Conservation (phyloP, 768 basidiomycete genomes). For the Pholiota molesta region DNA sequence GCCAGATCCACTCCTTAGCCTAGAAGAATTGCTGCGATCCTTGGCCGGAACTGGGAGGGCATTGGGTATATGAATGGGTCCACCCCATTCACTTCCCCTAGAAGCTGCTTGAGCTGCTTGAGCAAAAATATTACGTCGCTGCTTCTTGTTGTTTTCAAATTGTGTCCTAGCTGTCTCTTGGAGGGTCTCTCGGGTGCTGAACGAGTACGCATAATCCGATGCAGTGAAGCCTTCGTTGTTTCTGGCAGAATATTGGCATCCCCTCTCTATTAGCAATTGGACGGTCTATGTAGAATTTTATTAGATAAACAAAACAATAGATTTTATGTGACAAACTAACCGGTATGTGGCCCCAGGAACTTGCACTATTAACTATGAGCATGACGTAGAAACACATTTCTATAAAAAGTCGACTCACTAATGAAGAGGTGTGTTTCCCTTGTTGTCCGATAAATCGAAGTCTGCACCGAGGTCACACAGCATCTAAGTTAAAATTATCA, state of each 20-base stretch:
- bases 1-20: slow-evolving; percentile 81
- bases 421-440: slow-evolving; percentile 91
- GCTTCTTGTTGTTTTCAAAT: slow-evolving; percentile 79
- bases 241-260: slow-evolving; percentile 79
- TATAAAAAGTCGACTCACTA: slow-evolving; percentile 60
- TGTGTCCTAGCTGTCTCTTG: slow-evolving; percentile 81
- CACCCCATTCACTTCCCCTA: slow-evolving; percentile 64
- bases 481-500: slow-evolving; percentile 55
- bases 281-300: slow-evolving; percentile 55
- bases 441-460: slow-evolving; percentile 85
- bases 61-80: slow-evolving; percentile 40
- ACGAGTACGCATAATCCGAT: slow-evolving; percentile 93
- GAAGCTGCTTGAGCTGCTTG: slow-evolving; percentile 78
- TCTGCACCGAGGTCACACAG: slow-evolving; percentile 91
- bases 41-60: slow-evolving; percentile 52
- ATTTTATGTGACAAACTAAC: slow-evolving; percentile 42
- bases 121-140: slow-evolving; percentile 69
- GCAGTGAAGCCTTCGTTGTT: slow-evolving; percentile 94
- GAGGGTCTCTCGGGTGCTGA: slow-evolving; percentile 71
- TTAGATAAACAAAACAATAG: background rate
- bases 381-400: slow-evolving; percentile 5
- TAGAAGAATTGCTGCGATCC: slow-evolving; percentile 43
- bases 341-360: slow-evolving; percentile 84
- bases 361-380: slow-evolving; percentile 56
- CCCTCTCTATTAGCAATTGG: slow-evolving; percentile 85